phyloP scores from a whole-genome alignment of 805 yeast genomes.

The Hagleromyces aurorensis region DNA sequence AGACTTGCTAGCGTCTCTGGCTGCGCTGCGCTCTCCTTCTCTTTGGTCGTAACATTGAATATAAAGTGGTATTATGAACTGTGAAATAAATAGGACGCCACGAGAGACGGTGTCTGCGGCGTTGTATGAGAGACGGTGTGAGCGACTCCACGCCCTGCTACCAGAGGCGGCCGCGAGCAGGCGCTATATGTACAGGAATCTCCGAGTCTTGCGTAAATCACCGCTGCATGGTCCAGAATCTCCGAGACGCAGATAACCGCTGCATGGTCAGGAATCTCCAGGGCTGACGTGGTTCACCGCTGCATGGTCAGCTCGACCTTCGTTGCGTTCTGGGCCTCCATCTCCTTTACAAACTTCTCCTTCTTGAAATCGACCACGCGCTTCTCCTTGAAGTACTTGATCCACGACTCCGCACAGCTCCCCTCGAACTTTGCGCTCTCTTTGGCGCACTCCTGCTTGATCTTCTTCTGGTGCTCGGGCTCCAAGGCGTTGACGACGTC shows the following conservation, averaged over 20 bases:
- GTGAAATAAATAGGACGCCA: no score
- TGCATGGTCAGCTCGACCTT: constrained; percentile 6
- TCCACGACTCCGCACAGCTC: constrained; percentile 87
- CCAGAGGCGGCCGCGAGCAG: background rate
- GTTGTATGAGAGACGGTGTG: no score
- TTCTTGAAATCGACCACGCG: constrained; percentile 69
- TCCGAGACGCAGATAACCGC: constrained; percentile 1
- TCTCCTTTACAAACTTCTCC: constrained; percentile 57
- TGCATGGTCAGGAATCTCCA: constrained; percentile 5
- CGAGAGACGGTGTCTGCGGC: no score
- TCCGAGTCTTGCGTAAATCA: constrained; percentile 1
- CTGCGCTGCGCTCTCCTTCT: no score
- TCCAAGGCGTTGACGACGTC: constrained; percentile 65
- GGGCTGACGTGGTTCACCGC: background rate
- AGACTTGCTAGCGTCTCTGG: no score
- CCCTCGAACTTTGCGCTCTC: constrained; percentile 53
- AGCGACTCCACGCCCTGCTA: background rate
- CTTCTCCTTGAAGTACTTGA: constrained; percentile 81
- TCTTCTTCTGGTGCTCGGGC: constrained; percentile 37
- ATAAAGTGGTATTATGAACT: no score
- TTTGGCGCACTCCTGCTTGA: constrained; percentile 48
- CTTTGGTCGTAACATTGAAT: no score
- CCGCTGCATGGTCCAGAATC: background rate
- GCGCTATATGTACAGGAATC: background rate
- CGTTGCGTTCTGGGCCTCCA: constrained; percentile 41